These are phyloP conservation scores for Abrus precatorius DNA, from an alignment of 306 rosid genomes.

Conservation along the genomic window DNA sequence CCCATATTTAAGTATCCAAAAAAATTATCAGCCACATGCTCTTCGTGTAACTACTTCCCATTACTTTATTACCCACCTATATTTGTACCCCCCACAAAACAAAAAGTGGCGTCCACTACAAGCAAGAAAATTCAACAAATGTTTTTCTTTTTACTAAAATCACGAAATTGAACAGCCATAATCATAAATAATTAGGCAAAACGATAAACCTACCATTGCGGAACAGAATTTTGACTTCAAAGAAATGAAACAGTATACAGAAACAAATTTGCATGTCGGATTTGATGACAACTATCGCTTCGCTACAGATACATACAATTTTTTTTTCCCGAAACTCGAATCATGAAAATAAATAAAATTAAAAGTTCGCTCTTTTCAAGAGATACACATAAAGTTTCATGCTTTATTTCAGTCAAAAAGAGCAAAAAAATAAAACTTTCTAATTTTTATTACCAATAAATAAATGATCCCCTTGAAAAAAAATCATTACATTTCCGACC, in stretches of 20 bases:
- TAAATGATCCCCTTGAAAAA: not conserved
- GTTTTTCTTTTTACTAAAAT: not conserved
- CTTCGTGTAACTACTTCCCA: not conserved
- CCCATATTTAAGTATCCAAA: constrained; percentile 44
- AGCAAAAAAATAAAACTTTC: not conserved
- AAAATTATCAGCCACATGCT: constrained; percentile 28
- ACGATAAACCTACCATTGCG: constrained; percentile 17
- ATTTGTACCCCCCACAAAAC: not conserved
- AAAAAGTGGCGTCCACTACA: not conserved
- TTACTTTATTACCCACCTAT: not conserved
- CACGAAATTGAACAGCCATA: not conserved
- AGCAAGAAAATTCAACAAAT: not conserved
- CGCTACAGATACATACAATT: not conserved
- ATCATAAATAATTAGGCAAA: constrained; percentile 12
- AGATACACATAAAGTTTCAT: constrained; percentile 35
- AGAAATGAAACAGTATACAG: not conserved
- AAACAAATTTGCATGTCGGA: constrained; percentile 40
- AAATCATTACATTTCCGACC: constrained; percentile 2
- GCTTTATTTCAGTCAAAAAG: constrained; percentile 20
- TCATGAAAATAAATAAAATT: not conserved
- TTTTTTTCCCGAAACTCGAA: not conserved
- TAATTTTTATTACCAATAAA: not conserved
- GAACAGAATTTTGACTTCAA: constrained; percentile 54
- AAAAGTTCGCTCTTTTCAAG: constrained; percentile 7
- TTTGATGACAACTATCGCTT: constrained; percentile 36